These are phyloP conservation scores for Camelina neglecta DNA, from an alignment of 345 rosid genomes.

Conservation along the genomic window DNA sequence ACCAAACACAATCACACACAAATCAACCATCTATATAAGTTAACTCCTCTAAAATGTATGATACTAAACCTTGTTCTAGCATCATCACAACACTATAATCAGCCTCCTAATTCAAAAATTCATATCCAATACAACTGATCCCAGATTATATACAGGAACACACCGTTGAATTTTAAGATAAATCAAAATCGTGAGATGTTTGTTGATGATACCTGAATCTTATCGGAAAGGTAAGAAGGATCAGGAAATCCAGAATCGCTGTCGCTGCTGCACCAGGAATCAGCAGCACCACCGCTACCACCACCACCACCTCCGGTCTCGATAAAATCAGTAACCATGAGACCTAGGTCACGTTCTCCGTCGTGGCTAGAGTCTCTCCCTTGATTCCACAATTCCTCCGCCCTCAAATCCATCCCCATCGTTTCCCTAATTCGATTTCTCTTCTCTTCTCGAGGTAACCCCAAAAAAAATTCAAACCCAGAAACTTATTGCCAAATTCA, in stretches of 20 bases:
- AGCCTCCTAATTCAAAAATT: not conserved
- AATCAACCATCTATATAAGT: not conserved
- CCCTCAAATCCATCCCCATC: conserved; percentile 61
- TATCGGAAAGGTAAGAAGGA: conserved; percentile 73
- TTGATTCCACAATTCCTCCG: conserved; percentile 51
- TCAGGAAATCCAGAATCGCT: conserved; percentile 81
- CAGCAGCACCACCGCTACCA: conserved; percentile 56
- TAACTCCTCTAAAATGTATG: not conserved
- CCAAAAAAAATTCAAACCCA: not conserved
- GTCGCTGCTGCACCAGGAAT: conserved; percentile 85
- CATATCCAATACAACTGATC: not conserved
- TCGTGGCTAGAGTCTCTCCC: conserved; percentile 72
- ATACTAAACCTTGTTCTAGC: not conserved
- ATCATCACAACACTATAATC: not conserved
- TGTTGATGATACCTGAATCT: conserved; percentile 58
- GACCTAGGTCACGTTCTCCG: conserved; percentile 86
- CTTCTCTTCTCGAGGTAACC: not conserved
- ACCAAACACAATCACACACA: conserved; percentile 6
- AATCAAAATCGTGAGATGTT: not conserved
- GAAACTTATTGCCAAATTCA: conserved; percentile 6
- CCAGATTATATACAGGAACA: not conserved
- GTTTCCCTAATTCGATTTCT: not conserved
- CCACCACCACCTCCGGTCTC: conserved; percentile 62
- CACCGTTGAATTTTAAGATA: not conserved
- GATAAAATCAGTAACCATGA: conserved; percentile 83